Conservation (phyloP, 306 rosid genomes). For the Begonia loranthoides region DNA sequence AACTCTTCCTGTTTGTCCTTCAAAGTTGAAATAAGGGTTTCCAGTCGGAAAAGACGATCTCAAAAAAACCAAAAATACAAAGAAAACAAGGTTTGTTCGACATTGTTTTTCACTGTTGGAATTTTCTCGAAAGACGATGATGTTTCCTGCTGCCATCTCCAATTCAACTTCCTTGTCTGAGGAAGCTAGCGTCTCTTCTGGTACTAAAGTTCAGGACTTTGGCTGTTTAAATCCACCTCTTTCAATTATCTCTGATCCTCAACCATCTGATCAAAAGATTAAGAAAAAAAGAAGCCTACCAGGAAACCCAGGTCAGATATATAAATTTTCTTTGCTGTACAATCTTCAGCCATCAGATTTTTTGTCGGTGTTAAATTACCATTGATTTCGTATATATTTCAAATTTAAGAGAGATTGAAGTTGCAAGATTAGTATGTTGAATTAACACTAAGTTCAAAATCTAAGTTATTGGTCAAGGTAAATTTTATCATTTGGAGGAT, state of each 20-base stretch:
- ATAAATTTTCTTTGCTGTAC: no score
- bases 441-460: no score
- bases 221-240: slow-evolving; percentile 21
- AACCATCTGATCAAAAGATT: slow-evolving; percentile 29
- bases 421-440: no score
- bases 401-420: no score
- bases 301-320: slow-evolving; percentile 61
- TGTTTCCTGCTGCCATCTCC: slow-evolving; percentile 25
- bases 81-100: slow-evolving; percentile 16
- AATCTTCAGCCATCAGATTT: no score
- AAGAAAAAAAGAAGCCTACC: slow-evolving; percentile 87
- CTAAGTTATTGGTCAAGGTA: no score
- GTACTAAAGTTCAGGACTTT: slow-evolving; percentile 18
- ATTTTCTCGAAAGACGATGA: slow-evolving; percentile 22
- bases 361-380: no score
- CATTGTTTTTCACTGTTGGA: slow-evolving; percentile 30
- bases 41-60: neutral
- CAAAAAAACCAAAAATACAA: slow-evolving; percentile 19
- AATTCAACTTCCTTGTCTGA: slow-evolving; percentile 66
- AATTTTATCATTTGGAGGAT: no score
- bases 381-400: no score
- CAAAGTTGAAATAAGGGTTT: slow-evolving; percentile 13
- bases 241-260: slow-evolving; percentile 18
- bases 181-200: slow-evolving; percentile 50
- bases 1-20: no score